Percentiles rank a stretch among this genome's conserved stretches.
Evolutionary conservation across 768 basidiomycete species (phyloP).

Genomic region (Mrakia blollopis): DNA sequence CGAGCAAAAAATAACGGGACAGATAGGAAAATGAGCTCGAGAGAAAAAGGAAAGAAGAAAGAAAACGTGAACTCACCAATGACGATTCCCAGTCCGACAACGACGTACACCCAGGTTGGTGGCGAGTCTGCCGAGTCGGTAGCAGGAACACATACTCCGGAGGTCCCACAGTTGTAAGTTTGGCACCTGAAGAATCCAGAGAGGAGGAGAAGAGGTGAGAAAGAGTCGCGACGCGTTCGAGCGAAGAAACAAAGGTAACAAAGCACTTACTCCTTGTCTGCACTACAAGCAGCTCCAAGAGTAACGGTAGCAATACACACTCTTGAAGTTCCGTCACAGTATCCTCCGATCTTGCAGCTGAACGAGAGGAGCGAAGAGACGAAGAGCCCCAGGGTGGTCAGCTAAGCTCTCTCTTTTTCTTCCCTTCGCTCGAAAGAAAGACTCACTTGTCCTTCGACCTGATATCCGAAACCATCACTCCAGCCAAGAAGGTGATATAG

Average conservation of each 20-base stretch:
- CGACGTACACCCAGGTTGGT: conserved; percentile 62
- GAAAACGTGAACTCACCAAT: conserved; percentile 52
- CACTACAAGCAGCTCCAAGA: conserved; percentile 56
- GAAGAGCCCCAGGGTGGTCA: too few relatives aligned
- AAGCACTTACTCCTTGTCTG: conserved; percentile 53
- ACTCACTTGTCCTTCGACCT: conserved; percentile 64
- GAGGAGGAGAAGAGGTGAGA: not conserved
- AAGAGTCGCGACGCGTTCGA: not conserved
- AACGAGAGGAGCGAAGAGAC: not conserved
- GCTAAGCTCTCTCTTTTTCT: too few relatives aligned
- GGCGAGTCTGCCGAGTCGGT: conserved; percentile 62
- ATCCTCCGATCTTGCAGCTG: conserved; percentile 67
- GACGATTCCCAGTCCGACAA: conserved; percentile 67
- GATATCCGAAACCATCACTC: conserved; percentile 63
- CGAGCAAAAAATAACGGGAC: not conserved
- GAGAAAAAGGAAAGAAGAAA: not conserved
- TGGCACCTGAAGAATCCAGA: conserved; percentile 53
- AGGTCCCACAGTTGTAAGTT: conserved; percentile 66
- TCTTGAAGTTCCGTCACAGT: conserved; percentile 62
- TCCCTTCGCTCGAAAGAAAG: too few relatives aligned
- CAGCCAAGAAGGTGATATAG: conserved; percentile 63
- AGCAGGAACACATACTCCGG: conserved; percentile 59
- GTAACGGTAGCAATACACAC: conserved; percentile 59
- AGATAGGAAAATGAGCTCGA: too few relatives aligned
- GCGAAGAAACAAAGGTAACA: not conserved